Conservation (phyloP, 257 asterid genomes). For the Penstemon eatonii region DNA sequence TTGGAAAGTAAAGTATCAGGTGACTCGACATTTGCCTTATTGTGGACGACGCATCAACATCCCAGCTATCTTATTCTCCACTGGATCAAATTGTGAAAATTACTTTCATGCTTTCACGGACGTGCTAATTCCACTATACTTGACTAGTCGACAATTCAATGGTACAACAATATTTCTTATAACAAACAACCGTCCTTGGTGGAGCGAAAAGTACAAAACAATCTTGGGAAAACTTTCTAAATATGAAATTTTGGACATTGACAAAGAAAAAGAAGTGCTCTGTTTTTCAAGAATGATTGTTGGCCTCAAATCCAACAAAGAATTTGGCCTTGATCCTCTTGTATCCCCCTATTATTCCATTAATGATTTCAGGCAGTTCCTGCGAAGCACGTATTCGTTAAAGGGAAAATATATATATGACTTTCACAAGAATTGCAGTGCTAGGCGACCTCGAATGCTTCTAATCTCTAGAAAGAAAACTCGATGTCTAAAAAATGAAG, state of each 20-base stretch:
- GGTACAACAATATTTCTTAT: slow-evolving; percentile 40
- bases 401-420: slow-evolving; percentile 8
- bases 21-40: slow-evolving; percentile 24
- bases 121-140: slow-evolving; percentile 52
- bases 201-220: slow-evolving; percentile 38
- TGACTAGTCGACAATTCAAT: slow-evolving; percentile 43
- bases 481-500: slow-evolving; percentile 38
- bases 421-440: neutral
- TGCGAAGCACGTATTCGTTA: slow-evolving; percentile 41
- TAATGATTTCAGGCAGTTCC: slow-evolving; percentile 40
- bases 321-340: slow-evolving; percentile 39
- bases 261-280: slow-evolving; percentile 30
- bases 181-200: slow-evolving; percentile 28
- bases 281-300: slow-evolving; percentile 48
- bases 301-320: slow-evolving; percentile 48
- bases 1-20: slow-evolving; percentile 6
- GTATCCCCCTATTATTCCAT: slow-evolving; percentile 27
- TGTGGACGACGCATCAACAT: slow-evolving; percentile 35
- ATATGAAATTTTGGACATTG: slow-evolving; percentile 42
- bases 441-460: slow-evolving; percentile 43
- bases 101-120: slow-evolving; percentile 61
- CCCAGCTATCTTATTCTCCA: slow-evolving; percentile 64
- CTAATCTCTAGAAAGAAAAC: slow-evolving; percentile 42
- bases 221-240: slow-evolving; percentile 41
- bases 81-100: slow-evolving; percentile 50